A percentile compares a stretch with the other conserved stretches of the same genome.
phyloP scores from a whole-genome alignment of 371 early-diverging fungal genomes.

The Apophysomyces trapeziformis region DNA sequence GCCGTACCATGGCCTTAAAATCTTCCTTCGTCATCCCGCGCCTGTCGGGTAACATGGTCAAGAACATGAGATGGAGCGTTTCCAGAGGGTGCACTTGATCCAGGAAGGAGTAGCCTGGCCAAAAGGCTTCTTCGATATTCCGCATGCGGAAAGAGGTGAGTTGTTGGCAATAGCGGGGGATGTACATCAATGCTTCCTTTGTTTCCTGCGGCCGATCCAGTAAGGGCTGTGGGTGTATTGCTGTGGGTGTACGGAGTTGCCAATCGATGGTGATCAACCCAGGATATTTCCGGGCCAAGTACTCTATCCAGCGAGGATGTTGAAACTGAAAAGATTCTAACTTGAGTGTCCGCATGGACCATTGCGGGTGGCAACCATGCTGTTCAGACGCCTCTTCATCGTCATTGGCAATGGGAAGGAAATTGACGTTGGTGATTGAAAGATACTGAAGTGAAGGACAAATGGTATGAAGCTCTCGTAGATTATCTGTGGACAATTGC shows the following conservation, averaged over 20 bases:
- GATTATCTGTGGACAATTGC: background rate
- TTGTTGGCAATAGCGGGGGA: background rate
- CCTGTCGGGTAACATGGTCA: background rate
- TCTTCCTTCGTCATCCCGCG: background rate
- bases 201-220: background rate
- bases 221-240: background rate
- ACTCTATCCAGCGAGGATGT: background rate
- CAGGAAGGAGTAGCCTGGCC: background rate
- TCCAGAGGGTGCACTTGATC: background rate
- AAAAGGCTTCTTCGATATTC: background rate
- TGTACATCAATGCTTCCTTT: background rate
- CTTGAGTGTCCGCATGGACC: background rate
- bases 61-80: background rate
- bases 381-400: background rate
- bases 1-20: background rate
- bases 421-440: background rate
- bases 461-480: background rate
- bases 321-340: background rate
- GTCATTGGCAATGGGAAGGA: background rate
- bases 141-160: background rate
- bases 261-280: background rate
- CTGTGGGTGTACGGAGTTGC: background rate
- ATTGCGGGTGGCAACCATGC: background rate
- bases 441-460: background rate
- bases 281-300: conserved; percentile 1